Percentiles rank a stretch among this genome's conserved stretches.
Conservation (phyloP, 2,329 filamentous ascomycete genomes). For the Emmonsiellopsis sp. region DNA sequence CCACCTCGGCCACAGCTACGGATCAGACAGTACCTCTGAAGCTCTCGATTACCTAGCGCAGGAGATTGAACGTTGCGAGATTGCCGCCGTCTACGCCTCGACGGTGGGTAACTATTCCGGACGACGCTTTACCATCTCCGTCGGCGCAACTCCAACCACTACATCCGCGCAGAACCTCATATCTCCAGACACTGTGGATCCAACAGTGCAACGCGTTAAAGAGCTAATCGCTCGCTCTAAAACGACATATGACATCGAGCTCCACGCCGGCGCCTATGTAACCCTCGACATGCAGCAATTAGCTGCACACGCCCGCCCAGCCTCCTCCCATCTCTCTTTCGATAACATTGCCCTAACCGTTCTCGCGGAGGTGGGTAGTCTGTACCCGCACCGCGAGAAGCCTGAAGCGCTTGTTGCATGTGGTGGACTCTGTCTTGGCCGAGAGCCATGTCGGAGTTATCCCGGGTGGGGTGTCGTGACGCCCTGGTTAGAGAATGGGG, state of each 20-base stretch:
- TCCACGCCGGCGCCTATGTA: constrained; percentile 69
- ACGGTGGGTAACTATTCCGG: constrained; percentile 7
- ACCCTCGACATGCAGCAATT: constrained; percentile 70
- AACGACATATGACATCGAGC: constrained; percentile 43
- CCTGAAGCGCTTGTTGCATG: constrained; percentile 59
- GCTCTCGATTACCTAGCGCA: constrained; percentile 50
- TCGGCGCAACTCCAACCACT: constrained; percentile 67
- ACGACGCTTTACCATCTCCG: constrained; percentile 47
- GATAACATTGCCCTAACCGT: constrained; percentile 56
- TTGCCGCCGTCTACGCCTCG: constrained; percentile 16
- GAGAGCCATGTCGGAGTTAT: constrained; percentile 64
- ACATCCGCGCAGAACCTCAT: constrained; percentile 55
- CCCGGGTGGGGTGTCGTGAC: constrained; percentile 60
- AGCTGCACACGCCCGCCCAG: constrained; percentile 53
- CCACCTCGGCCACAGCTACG: constrained; percentile 66
- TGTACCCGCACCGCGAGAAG: constrained; percentile 47
- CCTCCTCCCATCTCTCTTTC: constrained; percentile 19
- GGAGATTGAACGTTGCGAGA: constrained; percentile 46
- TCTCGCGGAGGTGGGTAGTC: constrained; percentile 59
- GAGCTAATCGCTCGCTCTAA: constrained; percentile 8
- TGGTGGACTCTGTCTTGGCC: constrained; percentile 59
- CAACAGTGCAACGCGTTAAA: constrained; percentile 8
- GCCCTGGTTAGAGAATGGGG: constrained; percentile 42
- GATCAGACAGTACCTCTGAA: constrained; percentile 42
- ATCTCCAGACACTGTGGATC: constrained; percentile 16